phyloP scores from a whole-genome alignment of 306 rosid genomes.

The Rosa multiflora region DNA sequence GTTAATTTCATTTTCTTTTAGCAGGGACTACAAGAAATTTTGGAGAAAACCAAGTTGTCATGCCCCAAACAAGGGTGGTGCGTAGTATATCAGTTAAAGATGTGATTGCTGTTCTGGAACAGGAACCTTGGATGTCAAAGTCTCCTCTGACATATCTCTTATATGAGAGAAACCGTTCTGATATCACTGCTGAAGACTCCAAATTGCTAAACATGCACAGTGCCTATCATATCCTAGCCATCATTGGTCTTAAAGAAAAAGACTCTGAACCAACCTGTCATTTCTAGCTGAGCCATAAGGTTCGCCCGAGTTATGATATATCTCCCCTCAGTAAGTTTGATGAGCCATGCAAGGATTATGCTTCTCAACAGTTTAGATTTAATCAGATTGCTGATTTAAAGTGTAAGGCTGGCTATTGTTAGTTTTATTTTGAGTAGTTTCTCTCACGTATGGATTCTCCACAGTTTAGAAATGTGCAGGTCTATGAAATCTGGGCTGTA shows the following conservation, averaged over 20 bases:
- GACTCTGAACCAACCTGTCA: neutral
- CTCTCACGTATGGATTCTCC: too few relatives aligned
- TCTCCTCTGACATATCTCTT: conserved; percentile 60
- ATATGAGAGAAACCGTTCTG: conserved; percentile 54
- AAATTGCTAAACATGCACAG: neutral
- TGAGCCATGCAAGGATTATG: too few relatives aligned
- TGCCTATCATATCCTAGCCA: neutral
- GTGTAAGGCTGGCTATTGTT: too few relatives aligned
- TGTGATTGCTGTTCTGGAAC: conserved; percentile 79
- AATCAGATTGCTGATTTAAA: too few relatives aligned
- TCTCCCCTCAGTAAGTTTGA: too few relatives aligned
- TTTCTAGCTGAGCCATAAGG: neutral
- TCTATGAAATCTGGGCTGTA: too few relatives aligned
- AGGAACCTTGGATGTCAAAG: conserved; percentile 90
- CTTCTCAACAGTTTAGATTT: too few relatives aligned
- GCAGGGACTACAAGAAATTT: conserved; percentile 51
- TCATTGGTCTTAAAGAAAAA: neutral
- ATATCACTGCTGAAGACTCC: neutral
- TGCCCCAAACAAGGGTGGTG: conserved; percentile 48
- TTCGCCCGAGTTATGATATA: neutral
- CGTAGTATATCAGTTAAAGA: conserved; percentile 71
- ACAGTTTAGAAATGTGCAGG: too few relatives aligned
- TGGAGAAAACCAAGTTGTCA: conserved; percentile 54
- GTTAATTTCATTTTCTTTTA: neutral
- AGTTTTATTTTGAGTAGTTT: too few relatives aligned